Evolutionary conservation across 2,329 filamentous ascomycete genomes (phyloP).

Genomic region (Samsoniella hepiali): DNA sequence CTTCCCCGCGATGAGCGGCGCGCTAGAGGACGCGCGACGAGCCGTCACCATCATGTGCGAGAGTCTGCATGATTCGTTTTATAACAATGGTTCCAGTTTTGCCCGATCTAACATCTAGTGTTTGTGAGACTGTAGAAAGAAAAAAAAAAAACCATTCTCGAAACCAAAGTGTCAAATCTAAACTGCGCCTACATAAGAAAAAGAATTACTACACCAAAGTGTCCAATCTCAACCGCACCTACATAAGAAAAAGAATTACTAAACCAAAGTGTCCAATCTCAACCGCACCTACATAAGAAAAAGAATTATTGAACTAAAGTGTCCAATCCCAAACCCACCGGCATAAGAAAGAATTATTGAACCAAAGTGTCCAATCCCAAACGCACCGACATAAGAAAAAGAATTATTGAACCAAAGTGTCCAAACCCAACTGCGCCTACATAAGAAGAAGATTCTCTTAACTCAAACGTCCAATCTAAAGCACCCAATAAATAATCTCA

Average conservation of each 20-base stretch:
- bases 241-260: too few relatives aligned
- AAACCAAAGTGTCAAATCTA: too few relatives aligned
- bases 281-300: too few relatives aligned
- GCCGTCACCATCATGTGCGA: conserved; percentile 46
- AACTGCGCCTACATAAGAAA: too few relatives aligned
- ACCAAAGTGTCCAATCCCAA: too few relatives aligned
- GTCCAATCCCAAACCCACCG: background rate
- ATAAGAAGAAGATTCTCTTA: too few relatives aligned
- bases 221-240: background rate
- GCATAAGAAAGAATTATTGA: too few relatives aligned
- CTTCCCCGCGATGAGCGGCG: conserved; percentile 57
- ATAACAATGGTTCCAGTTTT: background rate
- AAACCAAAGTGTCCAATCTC: too few relatives aligned
- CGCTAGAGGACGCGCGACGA: conserved; percentile 47
- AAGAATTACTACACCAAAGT: too few relatives aligned
- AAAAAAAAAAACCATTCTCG: background rate
- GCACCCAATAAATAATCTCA: background rate
- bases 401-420: background rate
- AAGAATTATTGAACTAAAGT: too few relatives aligned
- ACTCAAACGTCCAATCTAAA: background rate
- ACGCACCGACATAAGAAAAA: too few relatives aligned
- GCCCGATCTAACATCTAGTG: background rate
- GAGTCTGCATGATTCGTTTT: conserved; percentile 18
- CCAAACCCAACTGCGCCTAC: too few relatives aligned
- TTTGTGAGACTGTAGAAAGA: background rate